These are phyloP conservation scores for Penicillium freii DNA, from an alignment of 2,329 filamentous ascomycete species.

Conservation along the genomic window DNA sequence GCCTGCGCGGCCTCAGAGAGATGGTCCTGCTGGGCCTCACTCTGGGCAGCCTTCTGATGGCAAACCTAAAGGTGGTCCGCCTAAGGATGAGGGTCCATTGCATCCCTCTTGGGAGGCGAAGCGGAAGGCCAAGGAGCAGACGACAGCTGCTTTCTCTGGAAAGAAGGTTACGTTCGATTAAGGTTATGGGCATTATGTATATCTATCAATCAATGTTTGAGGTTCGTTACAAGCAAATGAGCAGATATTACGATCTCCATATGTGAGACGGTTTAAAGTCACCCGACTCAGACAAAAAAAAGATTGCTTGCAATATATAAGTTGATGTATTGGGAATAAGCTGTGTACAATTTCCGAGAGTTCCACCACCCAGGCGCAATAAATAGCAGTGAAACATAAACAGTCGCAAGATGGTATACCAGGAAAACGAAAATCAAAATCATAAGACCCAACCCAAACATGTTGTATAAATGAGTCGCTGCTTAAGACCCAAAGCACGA, in stretches of 20 bases:
- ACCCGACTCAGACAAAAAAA: neutral
- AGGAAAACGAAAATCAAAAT: conserved; percentile 9
- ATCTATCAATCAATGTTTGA: conserved; percentile 3
- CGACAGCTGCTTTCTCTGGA: conserved; percentile 52
- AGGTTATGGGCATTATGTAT: conserved; percentile 6
- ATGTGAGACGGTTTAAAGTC: neutral
- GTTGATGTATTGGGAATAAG: neutral
- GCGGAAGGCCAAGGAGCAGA: conserved; percentile 56
- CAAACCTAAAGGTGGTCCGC: conserved; percentile 22
- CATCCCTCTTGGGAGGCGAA: conserved; percentile 67
- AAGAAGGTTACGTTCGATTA: conserved; percentile 65
- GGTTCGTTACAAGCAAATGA: neutral
- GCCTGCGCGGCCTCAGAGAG: conserved; percentile 8
- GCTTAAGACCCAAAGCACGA: neutral
- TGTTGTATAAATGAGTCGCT: neutral
- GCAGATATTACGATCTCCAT: neutral
- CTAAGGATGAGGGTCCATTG: conserved; percentile 51
- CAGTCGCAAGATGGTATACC: conserved; percentile 20
- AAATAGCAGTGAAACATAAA: neutral
- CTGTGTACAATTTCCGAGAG: neutral
- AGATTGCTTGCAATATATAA: neutral
- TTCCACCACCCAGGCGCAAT: neutral
- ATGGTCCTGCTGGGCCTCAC: conserved; percentile 17
- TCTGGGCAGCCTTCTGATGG: conserved; percentile 18
- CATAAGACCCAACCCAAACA: neutral